Base-by-base conservation (phyloP, 2,329 filamentous ascomycete genomes). In the Pseudopyricularia javanii region DNA sequence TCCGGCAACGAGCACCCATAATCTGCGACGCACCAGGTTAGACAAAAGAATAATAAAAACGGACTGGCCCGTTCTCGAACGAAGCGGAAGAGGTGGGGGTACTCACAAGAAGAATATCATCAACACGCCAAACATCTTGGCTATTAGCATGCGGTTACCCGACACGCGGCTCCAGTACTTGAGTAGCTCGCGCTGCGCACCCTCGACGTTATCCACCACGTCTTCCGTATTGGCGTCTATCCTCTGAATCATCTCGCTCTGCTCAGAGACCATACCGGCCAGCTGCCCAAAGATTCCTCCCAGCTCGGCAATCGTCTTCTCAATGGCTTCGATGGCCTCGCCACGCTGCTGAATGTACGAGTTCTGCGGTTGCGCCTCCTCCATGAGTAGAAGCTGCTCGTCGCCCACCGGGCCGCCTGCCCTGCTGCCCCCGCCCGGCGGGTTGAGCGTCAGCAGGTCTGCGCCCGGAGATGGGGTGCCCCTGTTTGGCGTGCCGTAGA, bases 181-280 rank as follows among this genome's bases (percentile, higher is more conserved):
- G 71, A 98, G 81, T 63, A 98, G 67, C 69, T 98, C 91, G 57
- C 91, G 79, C 66, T 98, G 93, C 6, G 93, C 93, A 17, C 93
- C 93, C 63, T 95, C 82, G n/a, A 98, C 91, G 61, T 98, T 98
- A 63, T 97, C 91, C 53, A 98, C 91, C 6, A 98, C 89, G 61
- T 96, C 91, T 64, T 98, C 93, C 1, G 91, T 96, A 60, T 61
- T 61, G 20, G 60, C 60, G 37, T 61, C 60, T 35, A 61, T 61
- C 35, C 59, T 58, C 53, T 61, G 57, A 59, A 98, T 95, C 86
- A 95, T 95, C 69, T 96, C 93, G 56, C 88, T 89, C 70, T 98
- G 93, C 67, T 98, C 91, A 53, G 86, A 89, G 30, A 98, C 93
- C 93, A 98, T 97, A 59, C 88, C 84, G 34, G 93, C 91, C 50